phyloP scores from a whole-genome alignment of 2,329 filamentous ascomycete genomes.

The Colletotrichum zoysiae region DNA sequence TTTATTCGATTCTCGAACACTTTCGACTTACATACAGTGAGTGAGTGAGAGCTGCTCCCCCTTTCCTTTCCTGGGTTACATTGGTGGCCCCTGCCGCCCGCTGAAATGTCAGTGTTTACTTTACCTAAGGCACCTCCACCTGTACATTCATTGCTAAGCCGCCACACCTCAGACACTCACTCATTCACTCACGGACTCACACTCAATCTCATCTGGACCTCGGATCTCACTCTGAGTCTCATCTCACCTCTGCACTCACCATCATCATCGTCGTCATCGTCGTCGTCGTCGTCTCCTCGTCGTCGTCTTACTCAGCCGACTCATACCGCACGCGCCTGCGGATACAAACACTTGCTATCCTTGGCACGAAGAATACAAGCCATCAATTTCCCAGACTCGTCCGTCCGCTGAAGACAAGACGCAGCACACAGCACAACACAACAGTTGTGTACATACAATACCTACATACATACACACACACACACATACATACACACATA shows the following conservation, averaged over 20 bases:
- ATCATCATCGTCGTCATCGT: neutral
- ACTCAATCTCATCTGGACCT: constrained; percentile 9
- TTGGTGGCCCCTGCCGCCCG: constrained; percentile 17
- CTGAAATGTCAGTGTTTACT: too few relatives aligned
- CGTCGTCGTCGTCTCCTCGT: too few relatives aligned
- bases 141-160: neutral
- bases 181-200: neutral
- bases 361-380: too few relatives aligned
- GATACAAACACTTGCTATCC: neutral
- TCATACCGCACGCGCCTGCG: neutral
- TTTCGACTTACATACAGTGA: neutral
- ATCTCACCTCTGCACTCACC: constrained; percentile 3
- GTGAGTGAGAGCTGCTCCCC: neutral
- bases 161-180: neutral
- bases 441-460: neutral
- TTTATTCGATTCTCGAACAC: constrained; percentile 33
- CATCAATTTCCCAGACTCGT: neutral
- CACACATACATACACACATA: constrained; percentile 12
- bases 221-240: neutral
- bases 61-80: constrained; percentile 11
- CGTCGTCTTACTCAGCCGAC: constrained; percentile 7
- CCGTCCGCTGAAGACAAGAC: neutral
- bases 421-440: neutral
- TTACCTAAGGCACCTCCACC: too few relatives aligned
- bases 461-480: constrained; percentile 22